Conservation (phyloP, 2,329 filamentous ascomycete species). For the Coniochaeta sp. region DNA sequence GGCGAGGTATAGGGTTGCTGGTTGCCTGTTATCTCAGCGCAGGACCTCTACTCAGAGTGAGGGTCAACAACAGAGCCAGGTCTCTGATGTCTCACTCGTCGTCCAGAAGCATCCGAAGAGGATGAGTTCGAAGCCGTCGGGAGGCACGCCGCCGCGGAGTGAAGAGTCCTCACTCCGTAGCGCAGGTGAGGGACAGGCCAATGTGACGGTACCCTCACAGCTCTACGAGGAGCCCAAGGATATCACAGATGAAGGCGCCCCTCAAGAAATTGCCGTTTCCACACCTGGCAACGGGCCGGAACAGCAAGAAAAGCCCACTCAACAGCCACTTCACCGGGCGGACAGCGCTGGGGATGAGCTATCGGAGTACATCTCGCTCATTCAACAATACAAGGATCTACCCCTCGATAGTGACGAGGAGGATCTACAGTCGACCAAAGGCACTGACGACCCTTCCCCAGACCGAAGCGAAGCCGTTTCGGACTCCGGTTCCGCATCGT, state of each 20-base stretch:
- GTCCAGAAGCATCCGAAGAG: constrained; percentile 23
- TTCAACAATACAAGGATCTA: constrained; percentile 53
- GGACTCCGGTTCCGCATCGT: constrained; percentile 11
- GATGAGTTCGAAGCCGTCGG: constrained; percentile 30
- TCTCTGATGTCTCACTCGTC: constrained; percentile 31
- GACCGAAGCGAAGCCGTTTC: constrained; percentile 4
- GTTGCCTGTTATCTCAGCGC: constrained; percentile 25
- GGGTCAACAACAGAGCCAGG: constrained; percentile 6
- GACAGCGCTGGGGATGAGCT: constrained; percentile 44
- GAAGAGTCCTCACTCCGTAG: constrained; percentile 9
- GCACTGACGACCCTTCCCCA: constrained; percentile 7
- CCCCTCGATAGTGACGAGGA: constrained; percentile 43
- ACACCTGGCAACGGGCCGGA: not conserved
- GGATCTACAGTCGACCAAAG: constrained; percentile 17
- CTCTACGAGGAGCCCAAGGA: not conserved
- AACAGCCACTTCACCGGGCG: not conserved
- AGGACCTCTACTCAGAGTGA: constrained; percentile 9
- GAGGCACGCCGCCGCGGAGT: constrained; percentile 17
- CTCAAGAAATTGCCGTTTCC: not conserved
- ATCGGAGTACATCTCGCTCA: constrained; percentile 56
- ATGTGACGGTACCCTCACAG: not conserved
- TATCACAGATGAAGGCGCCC: not conserved
- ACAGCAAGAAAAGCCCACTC: not conserved
- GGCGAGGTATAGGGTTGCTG: constrained; percentile 51
- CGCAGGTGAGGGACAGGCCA: not conserved